Evolutionary conservation across 768 basidiomycete species (phyloP).

Genomic region (Suillus spraguei): DNA sequence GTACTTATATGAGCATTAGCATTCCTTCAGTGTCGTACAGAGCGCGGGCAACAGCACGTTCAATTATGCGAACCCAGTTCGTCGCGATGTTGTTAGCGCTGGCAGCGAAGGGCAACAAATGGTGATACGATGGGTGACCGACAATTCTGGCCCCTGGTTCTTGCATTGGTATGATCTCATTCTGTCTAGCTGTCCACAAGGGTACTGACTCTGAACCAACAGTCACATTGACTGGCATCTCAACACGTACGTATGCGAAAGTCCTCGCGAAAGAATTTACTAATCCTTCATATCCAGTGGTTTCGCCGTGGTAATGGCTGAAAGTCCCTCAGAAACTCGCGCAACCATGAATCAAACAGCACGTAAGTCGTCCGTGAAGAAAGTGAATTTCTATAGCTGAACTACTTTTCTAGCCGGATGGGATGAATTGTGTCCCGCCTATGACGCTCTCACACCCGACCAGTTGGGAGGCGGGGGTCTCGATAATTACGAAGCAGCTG

Average conservation of each 20-base stretch:
- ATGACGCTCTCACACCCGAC: too few relatives aligned
- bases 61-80: too few relatives aligned
- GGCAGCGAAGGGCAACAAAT: too few relatives aligned
- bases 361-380: background rate
- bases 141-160: conserved; percentile 42
- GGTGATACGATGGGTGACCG: too few relatives aligned
- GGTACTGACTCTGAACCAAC: background rate
- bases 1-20: too few relatives aligned
- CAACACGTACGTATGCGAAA: conserved; percentile 15
- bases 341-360: background rate
- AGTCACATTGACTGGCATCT: conserved; percentile 18
- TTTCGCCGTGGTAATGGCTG: conserved; percentile 34
- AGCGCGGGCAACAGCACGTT: too few relatives aligned
- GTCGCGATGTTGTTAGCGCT: too few relatives aligned
- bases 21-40: too few relatives aligned
- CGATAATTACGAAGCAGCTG: conserved; percentile 17
- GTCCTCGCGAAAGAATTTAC: background rate
- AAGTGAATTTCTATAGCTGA: background rate
- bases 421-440: too few relatives aligned
- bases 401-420: background rate
- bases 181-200: background rate
- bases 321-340: conserved; percentile 19
- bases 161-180: conserved; percentile 18
- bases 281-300: conserved; percentile 19
- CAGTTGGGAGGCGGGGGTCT: conserved; percentile 9